Evolutionary conservation across 805 yeast genomes (phyloP).

Genomic region (Yamadazyma laniorum): DNA sequence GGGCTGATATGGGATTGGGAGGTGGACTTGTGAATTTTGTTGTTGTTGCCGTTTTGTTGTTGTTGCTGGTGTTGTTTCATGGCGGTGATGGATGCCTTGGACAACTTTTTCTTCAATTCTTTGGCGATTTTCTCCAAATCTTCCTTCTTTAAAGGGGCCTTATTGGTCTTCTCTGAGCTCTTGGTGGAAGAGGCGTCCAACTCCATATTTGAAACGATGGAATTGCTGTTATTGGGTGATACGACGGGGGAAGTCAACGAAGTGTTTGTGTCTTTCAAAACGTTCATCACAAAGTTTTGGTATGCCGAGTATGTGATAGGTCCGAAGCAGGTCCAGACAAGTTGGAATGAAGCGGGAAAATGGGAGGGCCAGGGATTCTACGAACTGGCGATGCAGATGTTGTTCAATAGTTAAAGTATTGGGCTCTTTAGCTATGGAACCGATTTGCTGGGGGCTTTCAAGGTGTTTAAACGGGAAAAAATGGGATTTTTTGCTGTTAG

Average conservation of each 20-base stretch:
- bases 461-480: no score
- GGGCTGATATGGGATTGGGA: slow-evolving; percentile 17
- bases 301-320: no score
- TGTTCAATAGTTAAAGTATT: no score
- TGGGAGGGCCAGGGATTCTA: no score
- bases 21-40: slow-evolving; percentile 8
- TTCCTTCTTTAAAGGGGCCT: slow-evolving; percentile 42
- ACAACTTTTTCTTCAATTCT: slow-evolving; percentile 40
- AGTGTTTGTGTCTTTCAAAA: slow-evolving; percentile 2
- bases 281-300: slow-evolving; percentile 6
- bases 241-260: not conserved
- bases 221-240: not conserved
- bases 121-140: slow-evolving; percentile 45
- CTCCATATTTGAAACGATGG: slow-evolving; percentile 5
- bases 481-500: no score
- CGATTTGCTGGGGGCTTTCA: no score
- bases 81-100: slow-evolving; percentile 45
- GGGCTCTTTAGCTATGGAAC: no score
- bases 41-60: not conserved
- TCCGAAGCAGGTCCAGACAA: no score
- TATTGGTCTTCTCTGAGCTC: slow-evolving; percentile 8
- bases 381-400: no score
- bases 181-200: slow-evolving; percentile 1
- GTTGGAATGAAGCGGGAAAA: no score
- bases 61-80: slow-evolving; percentile 33